Percentiles rank a stretch among this genome's conserved stretches.
phyloP scores from a whole-genome alignment of 2,329 filamentous ascomycete genomes.

The Lecanicillium sp. region DNA sequence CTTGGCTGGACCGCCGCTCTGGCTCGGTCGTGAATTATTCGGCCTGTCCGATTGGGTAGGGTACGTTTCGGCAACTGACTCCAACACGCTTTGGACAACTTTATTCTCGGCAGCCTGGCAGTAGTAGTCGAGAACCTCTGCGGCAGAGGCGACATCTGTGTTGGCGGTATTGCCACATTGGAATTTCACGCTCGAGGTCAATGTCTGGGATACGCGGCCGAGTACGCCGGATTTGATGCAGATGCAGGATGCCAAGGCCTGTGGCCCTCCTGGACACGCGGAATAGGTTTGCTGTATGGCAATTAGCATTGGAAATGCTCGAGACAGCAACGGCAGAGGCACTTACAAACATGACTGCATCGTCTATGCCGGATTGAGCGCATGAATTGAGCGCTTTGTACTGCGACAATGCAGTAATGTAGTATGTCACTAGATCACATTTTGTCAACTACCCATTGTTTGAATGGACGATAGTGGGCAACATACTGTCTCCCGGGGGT shows the following conservation, averaged over 20 bases:
- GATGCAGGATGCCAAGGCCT: constrained; percentile 37
- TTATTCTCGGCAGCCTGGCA: constrained; percentile 34
- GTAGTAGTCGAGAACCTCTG: constrained; percentile 32
- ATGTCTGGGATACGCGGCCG: constrained; percentile 23
- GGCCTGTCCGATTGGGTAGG: background rate
- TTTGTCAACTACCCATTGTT: too few species aligned
- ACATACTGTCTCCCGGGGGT: constrained; percentile 39
- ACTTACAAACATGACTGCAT: constrained; percentile 8
- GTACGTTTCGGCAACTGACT: constrained; percentile 17
- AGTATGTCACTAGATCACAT: constrained; percentile 33
- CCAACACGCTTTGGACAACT: constrained; percentile 28
- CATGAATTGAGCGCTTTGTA: constrained; percentile 31
- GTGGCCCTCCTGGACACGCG: constrained; percentile 32
- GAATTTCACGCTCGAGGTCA: constrained; percentile 30
- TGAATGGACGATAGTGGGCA: too few species aligned
- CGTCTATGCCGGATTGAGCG: constrained; percentile 26
- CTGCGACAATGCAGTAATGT: constrained; percentile 36
- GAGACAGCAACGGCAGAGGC: too few species aligned
- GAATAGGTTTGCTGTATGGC: constrained; percentile 4
- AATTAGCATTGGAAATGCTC: too few species aligned
- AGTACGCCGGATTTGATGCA: constrained; percentile 37
- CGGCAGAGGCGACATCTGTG: constrained; percentile 32
- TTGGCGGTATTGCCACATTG: constrained; percentile 28
- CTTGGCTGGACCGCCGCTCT: background rate
- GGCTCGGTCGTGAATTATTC: background rate